These are phyloP conservation scores for Fusarium subtropicale DNA, from an alignment of 2,329 filamentous ascomycete species.

Conservation along the genomic window DNA sequence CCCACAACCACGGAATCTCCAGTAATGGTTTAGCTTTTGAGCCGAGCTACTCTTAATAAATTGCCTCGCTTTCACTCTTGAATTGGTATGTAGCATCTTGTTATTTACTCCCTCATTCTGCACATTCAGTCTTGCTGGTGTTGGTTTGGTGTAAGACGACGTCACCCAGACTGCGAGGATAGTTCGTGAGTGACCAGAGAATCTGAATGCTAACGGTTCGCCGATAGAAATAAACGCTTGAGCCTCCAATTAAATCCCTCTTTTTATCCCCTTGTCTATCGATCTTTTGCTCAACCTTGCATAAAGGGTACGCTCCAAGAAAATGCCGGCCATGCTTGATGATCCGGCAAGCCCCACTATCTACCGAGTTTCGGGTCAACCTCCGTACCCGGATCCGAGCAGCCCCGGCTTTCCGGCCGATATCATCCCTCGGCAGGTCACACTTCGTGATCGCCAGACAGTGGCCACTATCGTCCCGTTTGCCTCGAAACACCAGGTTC, in stretches of 20 bases:
- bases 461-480: slow-evolving; percentile 87
- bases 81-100: slow-evolving; percentile 33
- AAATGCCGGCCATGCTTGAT: slow-evolving; percentile 83
- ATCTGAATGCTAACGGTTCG: slow-evolving; percentile 17
- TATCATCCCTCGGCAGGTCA: slow-evolving; percentile 81
- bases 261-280: background rate
- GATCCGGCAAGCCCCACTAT: slow-evolving; percentile 78
- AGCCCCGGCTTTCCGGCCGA: slow-evolving; percentile 73
- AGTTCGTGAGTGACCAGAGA: slow-evolving; percentile 13
- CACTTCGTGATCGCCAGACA: slow-evolving; percentile 84
- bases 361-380: slow-evolving; percentile 74
- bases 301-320: slow-evolving; percentile 40
- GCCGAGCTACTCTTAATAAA: slow-evolving; percentile 33
- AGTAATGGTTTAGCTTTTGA: slow-evolving; percentile 37
- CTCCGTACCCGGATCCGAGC: slow-evolving; percentile 72
- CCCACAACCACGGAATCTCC: slow-evolving; percentile 32
- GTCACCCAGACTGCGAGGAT: slow-evolving; percentile 7
- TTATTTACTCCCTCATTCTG: slow-evolving; percentile 8
- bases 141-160: slow-evolving; percentile 34
- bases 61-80: slow-evolving; percentile 17
- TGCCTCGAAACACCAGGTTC: slow-evolving; percentile 80
- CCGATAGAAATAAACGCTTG: slow-evolving; percentile 4
- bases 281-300: slow-evolving; percentile 5
- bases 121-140: slow-evolving; percentile 23
- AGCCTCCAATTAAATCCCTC: slow-evolving; percentile 21